Evolutionary conservation across 257 asterid genomes (phyloP), one percentile per base, ranked within the genome.

Genomic region (Solanum sitiens): DNA sequence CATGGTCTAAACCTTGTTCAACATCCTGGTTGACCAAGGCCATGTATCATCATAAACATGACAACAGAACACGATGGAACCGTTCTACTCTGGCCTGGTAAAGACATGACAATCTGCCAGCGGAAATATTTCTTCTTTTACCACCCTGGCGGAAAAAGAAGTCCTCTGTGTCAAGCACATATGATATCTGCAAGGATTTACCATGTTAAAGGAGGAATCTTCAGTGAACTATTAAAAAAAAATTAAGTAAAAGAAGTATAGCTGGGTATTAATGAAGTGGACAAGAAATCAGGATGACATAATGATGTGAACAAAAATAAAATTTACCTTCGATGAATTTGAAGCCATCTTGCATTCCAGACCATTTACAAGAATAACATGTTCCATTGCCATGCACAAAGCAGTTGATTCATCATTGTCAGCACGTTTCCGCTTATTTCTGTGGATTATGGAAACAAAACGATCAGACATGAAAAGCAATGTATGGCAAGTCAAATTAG

Each of bases 281-380:
- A 80, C 68, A 47, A 80, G 68, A 80, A 50, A 79, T 79, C 65
- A 79, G 40, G 65, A 45, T 44, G 30, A 79, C 37, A 27, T 15
- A 79, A 79, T 13, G 6, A 72, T 72, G 32, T 63, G 15, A 23
- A 63, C 32, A 63, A 33, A 21, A 59, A 20, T 72, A 87, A 53
- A 53, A 74, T 67, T 87, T 94, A 97, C 99, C 99, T 97, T 97
- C 1, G 98, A 97, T 83, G 99, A 91, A 88, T 89, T 76, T 85
- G 98, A 89, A n/a, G 98, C 89, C 96, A 96, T 97, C 93, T 95
- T 97, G 89, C 98, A 95, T 91, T 97, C 98, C 93, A 97, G 92
- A 87, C 98, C 98, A 77, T 95, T 97, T 92, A 90, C 91, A 89
- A 95, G 92, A 83, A 56, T 86, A 86, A 92, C 94, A 86, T 92